Evolutionary conservation across 2,329 filamentous ascomycete species (phyloP).

Genomic region (Stagonosporopsis cucurbitacearum): DNA sequence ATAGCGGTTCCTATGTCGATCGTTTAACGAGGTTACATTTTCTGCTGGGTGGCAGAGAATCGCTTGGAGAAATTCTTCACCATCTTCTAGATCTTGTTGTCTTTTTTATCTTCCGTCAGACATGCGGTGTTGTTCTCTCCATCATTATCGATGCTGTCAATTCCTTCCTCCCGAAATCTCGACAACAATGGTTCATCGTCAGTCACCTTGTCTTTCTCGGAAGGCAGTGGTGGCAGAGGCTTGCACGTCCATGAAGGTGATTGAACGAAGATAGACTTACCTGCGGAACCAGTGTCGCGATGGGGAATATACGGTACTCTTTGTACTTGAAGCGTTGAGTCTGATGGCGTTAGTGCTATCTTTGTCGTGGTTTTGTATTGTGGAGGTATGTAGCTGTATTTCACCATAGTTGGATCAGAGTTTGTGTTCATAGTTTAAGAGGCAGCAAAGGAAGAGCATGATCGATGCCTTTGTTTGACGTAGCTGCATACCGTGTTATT

Average conservation of each 20-base stretch:
- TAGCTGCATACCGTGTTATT: not conserved
- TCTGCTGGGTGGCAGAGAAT: not conserved
- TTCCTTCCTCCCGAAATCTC: not conserved
- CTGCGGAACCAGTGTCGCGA: not conserved
- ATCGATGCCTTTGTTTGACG: not conserved
- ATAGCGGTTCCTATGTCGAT: too few relatives aligned
- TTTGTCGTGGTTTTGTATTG: not conserved
- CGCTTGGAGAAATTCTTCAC: slow-evolving; percentile 1
- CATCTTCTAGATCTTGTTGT: not conserved
- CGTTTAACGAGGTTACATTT: not conserved
- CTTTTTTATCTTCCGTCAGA: not conserved
- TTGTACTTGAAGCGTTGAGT: too few relatives aligned
- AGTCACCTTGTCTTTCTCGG: not conserved
- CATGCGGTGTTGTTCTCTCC: not conserved
- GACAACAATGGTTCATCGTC: not conserved
- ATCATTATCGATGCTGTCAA: not conserved
- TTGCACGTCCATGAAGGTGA: not conserved
- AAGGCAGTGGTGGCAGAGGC: not conserved
- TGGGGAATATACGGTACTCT: not conserved
- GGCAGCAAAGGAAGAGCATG: not conserved
- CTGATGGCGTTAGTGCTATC: not conserved
- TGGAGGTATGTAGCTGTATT: slow-evolving; percentile 7
- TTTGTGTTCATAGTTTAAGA: not conserved
- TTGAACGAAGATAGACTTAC: slow-evolving; percentile 2
- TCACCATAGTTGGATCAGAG: not conserved